Evolutionary conservation across 495 filamentous ascomycete genomes (phyloP).

Genomic region (Endocarpon pusillum): DNA sequence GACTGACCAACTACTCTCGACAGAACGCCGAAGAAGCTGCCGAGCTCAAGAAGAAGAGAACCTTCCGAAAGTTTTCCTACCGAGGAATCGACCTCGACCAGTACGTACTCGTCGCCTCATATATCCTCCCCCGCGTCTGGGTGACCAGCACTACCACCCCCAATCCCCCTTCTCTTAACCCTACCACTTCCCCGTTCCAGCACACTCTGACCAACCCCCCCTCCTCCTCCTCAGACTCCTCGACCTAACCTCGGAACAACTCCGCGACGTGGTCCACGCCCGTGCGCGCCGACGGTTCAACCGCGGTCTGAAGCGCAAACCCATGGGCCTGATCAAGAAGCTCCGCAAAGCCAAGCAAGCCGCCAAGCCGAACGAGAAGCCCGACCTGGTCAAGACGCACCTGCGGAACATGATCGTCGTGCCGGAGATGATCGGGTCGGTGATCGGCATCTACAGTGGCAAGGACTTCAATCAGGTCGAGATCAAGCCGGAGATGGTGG

Average conservation of each 20-base stretch:
- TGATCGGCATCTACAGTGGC: constrained; percentile 97
- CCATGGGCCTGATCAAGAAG: constrained; percentile 99
- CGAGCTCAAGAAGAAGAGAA: constrained; percentile 97
- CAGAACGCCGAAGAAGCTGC: constrained; percentile 91
- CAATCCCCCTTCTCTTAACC: constrained; percentile 13
- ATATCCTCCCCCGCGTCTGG: constrained; percentile 36
- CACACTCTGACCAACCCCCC: constrained; percentile 39
- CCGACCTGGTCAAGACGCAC: constrained; percentile 96
- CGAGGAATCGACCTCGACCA: constrained; percentile 97
- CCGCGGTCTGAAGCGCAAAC: constrained; percentile 98
- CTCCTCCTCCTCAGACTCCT: constrained; percentile 66
- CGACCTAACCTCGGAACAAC: constrained; percentile 94
- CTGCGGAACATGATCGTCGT: constrained; percentile 99
- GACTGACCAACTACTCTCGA: constrained; percentile 24
- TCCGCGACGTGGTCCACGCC: constrained; percentile 97
- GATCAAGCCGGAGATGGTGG: constrained; percentile 99
- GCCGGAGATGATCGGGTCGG: constrained; percentile 95
- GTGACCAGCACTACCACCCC: constrained; percentile 44
- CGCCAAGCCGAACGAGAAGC: constrained; percentile 99
- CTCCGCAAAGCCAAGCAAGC: constrained; percentile 99
- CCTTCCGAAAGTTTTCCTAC: constrained; percentile 99
- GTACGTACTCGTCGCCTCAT: constrained; percentile 38
- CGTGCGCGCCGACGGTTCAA: constrained; percentile 98
- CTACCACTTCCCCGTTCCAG: constrained; percentile 13
- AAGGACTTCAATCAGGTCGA: constrained; percentile 99